Evolutionary conservation across 345 rosid genomes (phyloP), one percentile per base, ranked within the genome.

Genomic region (Raphanus raphanistrum): DNA sequence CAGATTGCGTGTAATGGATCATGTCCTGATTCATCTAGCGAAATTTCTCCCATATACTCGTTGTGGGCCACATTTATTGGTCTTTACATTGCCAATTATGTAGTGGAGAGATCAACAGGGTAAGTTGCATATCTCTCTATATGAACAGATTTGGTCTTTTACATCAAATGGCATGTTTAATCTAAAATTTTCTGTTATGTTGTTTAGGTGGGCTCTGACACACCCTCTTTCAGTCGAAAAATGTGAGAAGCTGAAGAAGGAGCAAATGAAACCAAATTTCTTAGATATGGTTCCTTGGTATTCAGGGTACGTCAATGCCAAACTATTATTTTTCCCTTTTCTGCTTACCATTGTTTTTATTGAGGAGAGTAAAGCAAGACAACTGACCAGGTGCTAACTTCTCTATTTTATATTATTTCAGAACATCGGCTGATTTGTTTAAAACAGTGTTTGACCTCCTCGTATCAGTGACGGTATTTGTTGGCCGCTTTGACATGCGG

Each of bases 231-330:
- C 96, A n/a, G 94, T 92, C 57, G 87, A 91, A 72, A 97, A 91
- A 73, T 80, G 84, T 68, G 91, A 92, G 79, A 90, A 92, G 79
- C 63, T 78, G 84, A 92, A 92, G 91, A 86, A 86, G 81, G 85
- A 86, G 84, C 98, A 95, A 76, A 76, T 88, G 92, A 95, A 87
- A 84, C 99, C 99, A 43, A 88, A 91, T 81, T 95, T 95, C 83
- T 79, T 95, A 84, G 99, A 92, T 74, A 95, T 95, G 99, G 99
- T 95, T 82, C 99, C 99, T 70, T 95, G 99, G 99, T 92, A 95
- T 85, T 92, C 98, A 70, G 99, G 99, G 99, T 95, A 94, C 41
- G 65, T 45, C 62, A 57, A 50, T 80, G 81, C 15, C 70, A 67
- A 62, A 50, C 59, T 67, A 63, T 8, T 10, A 10, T 63, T 6